A percentile compares a stretch with the other conserved stretches of the same genome.
Evolutionary conservation across 306 rosid genomes (phyloP).

Genomic region (Arachis hypogaea): DNA sequence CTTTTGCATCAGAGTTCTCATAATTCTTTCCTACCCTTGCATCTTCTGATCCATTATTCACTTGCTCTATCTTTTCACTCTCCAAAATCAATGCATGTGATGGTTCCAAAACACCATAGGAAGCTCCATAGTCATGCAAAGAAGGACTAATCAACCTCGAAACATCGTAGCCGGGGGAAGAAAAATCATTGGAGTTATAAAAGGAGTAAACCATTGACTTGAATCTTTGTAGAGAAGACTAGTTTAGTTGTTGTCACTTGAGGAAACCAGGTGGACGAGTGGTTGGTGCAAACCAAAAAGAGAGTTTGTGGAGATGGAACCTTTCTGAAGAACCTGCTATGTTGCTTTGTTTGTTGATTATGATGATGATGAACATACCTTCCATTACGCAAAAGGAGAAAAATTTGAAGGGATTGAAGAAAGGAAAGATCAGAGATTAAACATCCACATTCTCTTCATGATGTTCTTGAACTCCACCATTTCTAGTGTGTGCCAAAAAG

Average conservation of each 20-base stretch:
- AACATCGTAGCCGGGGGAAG: conserved; percentile 44
- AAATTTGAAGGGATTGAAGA: conserved; percentile 13
- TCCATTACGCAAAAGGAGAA: conserved; percentile 51
- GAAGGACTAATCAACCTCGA: conserved; percentile 42
- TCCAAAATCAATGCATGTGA: conserved; percentile 58
- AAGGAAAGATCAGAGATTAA: conserved; percentile 46
- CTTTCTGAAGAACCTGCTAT: conserved; percentile 37
- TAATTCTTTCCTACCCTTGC: conserved; percentile 49
- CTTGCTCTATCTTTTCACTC: conserved; percentile 64
- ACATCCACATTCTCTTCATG: conserved; percentile 64
- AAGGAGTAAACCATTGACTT: conserved; percentile 46
- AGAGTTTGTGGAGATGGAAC: conserved; percentile 56
- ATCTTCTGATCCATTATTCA: conserved; percentile 58
- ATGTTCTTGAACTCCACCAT: conserved; percentile 48
- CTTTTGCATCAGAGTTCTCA: conserved; percentile 64
- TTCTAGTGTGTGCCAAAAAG: not conserved
- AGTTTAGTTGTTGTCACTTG: no score
- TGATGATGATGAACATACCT: conserved; percentile 53
- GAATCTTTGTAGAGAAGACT: not conserved
- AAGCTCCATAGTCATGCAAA: conserved; percentile 36
- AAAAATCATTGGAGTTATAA: conserved; percentile 29
- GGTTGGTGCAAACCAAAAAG: conserved; percentile 74
- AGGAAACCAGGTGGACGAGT: conserved; percentile 69
- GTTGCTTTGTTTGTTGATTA: conserved; percentile 43
- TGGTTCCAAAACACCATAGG: conserved; percentile 34